phyloP scores from a whole-genome alignment of 164 flowering plant species.

The Hamamelis virginiana region DNA sequence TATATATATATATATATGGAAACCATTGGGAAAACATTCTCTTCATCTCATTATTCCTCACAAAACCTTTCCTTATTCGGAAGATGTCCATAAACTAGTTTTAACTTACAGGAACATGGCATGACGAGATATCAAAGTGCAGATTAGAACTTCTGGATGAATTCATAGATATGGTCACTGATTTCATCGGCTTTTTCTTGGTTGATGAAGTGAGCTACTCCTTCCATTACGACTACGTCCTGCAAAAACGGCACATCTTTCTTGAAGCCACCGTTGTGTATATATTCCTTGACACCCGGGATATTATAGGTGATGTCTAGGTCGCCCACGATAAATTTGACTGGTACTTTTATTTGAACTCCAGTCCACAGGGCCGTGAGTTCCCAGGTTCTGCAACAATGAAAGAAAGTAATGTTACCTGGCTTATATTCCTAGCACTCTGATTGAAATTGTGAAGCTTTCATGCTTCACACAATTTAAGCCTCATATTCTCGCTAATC shows the following conservation, averaged over 20 bases:
- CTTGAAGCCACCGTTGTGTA: slow-evolving; percentile 50
- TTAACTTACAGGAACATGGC: too few species aligned
- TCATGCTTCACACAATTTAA: too few species aligned
- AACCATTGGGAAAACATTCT: too few species aligned
- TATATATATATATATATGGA: too few species aligned
- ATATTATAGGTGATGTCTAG: slow-evolving; percentile 37
- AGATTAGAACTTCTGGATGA: too few species aligned
- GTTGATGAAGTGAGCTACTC: slow-evolving; percentile 49
- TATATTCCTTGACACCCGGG: slow-evolving; percentile 48
- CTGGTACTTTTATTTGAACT: slow-evolving; percentile 55
- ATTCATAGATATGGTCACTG: slow-evolving; percentile 40
- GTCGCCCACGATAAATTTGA: slow-evolving; percentile 60
- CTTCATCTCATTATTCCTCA: too few species aligned
- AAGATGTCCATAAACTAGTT: too few species aligned
- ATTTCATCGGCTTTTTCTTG: slow-evolving; percentile 52
- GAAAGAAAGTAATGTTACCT: neutral
- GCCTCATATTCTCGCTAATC: too few species aligned
- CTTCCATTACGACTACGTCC: slow-evolving; percentile 57
- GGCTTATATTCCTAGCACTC: neutral
- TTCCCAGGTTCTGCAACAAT: slow-evolving; percentile 60
- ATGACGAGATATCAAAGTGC: too few species aligned
- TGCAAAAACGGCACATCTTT: slow-evolving; percentile 41
- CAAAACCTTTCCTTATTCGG: too few species aligned
- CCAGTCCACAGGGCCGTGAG: slow-evolving; percentile 58
- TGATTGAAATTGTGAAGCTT: too few species aligned